Evolutionary conservation across 2,329 filamentous ascomycete species (phyloP), one percentile per base, ranked within the genome.

Genomic region (Scedosporium apiospermum): DNA sequence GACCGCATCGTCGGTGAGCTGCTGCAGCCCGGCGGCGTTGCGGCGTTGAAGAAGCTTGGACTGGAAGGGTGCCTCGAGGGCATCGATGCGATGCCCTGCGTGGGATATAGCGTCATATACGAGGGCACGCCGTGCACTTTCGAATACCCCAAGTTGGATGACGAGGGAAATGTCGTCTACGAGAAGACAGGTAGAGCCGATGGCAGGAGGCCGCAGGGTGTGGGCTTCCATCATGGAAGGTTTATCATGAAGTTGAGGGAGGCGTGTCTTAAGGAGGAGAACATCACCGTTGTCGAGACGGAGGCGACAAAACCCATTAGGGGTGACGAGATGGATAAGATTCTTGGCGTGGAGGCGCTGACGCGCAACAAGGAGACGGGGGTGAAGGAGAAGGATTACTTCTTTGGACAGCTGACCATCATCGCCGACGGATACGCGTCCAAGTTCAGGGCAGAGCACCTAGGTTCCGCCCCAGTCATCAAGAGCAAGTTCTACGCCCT

Each of bases 1-100:
- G 89, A 98, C 77, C 87, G 95, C 66, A 99, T 99, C 68, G 92
- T 99, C 58, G 95, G 95, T 69, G 95, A 99, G 78, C 78, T 99
- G 66, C 79, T 99, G 69, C 95, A 99, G 76, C 95, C 95, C 0
- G 95, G 95, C 60, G 95, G 95, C 59, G 87, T 96, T 41, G 80
- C 85, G 61, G 90, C 95, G 6, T 80, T 99, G 69, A 83, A 87
- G 70, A 86, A 90, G 71, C 79, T 99, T 59, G 95, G 95, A 2
- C 77, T 99, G 66, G 81, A 80, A 62, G 85, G 93, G 69, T 96
- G 91, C 72, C 77, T 98, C 64, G 91, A 98, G 64, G 90, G 78
- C 63, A 98, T 99, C 69, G 95, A 99, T 72, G 87, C 92, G 4
- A 82, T 96, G 57, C 82, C 85, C 23, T 92, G 91, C 69, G 81